A percentile compares a stretch with the other conserved stretches of the same genome.
Evolutionary conservation across 208 protist genomes (phyloP).

Genomic region (Phytomonas sp.): DNA sequence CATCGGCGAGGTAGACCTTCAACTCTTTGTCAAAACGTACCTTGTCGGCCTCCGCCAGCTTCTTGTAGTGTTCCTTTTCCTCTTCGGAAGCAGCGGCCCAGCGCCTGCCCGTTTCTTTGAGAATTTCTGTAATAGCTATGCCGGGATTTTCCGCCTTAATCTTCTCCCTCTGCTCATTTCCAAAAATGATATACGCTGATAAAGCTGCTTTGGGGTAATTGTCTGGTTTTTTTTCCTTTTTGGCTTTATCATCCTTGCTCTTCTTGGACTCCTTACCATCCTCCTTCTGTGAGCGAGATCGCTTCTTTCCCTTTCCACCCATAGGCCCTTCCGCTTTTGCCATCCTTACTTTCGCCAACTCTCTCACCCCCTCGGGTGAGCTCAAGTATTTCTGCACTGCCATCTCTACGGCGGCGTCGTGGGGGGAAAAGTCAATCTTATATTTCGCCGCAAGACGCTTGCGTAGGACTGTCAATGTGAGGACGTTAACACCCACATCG

Average conservation of each 20-base stretch:
- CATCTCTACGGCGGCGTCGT: constrained; percentile 28
- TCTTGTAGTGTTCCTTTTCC: constrained; percentile 68
- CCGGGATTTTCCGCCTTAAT: constrained; percentile 62
- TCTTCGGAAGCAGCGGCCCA: constrained; percentile 53
- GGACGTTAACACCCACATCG: constrained; percentile 47
- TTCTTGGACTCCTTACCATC: constrained; percentile 7
- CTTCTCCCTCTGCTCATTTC: constrained; percentile 56
- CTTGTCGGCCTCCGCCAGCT: constrained; percentile 77
- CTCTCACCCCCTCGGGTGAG: constrained; percentile 49
- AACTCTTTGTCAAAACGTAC: constrained; percentile 64
- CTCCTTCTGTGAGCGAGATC: not conserved
- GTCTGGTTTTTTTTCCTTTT: constrained; percentile 55
- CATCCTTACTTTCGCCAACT: constrained; percentile 53
- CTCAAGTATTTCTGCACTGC: constrained; percentile 38
- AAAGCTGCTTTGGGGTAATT: constrained; percentile 79
- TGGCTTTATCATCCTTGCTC: constrained; percentile 36
- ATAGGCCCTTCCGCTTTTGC: constrained; percentile 26
- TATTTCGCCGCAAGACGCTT: constrained; percentile 60
- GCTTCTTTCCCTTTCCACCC: constrained; percentile 13
- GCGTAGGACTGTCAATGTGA: constrained; percentile 53
- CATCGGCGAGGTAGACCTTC: constrained; percentile 54
- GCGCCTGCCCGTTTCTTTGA: constrained; percentile 46
- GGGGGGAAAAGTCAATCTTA: constrained; percentile 55
- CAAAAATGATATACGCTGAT: constrained; percentile 70
- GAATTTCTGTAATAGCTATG: constrained; percentile 59